Evolutionary conservation across 2,329 filamentous ascomycete genomes (phyloP).

Genomic region (Lachnellula arida): DNA sequence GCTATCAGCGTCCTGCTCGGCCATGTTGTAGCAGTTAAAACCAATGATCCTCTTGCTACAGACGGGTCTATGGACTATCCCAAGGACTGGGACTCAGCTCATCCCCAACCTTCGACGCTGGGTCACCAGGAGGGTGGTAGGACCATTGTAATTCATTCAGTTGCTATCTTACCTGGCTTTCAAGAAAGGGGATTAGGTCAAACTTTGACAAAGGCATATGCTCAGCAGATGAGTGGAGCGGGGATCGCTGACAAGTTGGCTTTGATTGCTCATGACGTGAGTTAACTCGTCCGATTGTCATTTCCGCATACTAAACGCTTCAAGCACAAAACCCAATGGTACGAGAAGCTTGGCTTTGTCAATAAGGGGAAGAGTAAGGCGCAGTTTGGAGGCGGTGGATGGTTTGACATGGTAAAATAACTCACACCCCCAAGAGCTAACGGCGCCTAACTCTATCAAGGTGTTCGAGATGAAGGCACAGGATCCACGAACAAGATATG

Average conservation of each 20-base stretch:
- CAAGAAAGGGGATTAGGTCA: conserved; percentile 71
- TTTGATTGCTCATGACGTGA: conserved; percentile 69
- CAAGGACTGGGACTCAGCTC: conserved; percentile 54
- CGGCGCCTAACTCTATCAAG: conserved; percentile 9
- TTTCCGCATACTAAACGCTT: conserved; percentile 1
- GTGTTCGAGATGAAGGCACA: conserved; percentile 27
- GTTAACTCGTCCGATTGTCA: conserved; percentile 21
- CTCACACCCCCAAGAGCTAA: not conserved
- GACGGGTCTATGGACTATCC: conserved; percentile 76
- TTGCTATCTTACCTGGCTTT: conserved; percentile 72
- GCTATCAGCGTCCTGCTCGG: conserved; percentile 62
- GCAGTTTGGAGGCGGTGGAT: conserved; percentile 72
- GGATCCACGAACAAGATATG: conserved; percentile 28
- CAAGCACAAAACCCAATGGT: conserved; percentile 66
- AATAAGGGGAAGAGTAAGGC: conserved; percentile 64
- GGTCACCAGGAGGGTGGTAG: conserved; percentile 71
- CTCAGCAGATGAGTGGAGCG: conserved; percentile 69
- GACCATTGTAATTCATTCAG: conserved; percentile 76
- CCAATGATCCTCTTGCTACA: conserved; percentile 56
- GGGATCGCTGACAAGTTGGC: conserved; percentile 68
- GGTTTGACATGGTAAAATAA: conserved; percentile 70
- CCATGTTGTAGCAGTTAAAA: conserved; percentile 73
- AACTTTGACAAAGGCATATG: conserved; percentile 69
- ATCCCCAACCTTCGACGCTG: conserved; percentile 40
- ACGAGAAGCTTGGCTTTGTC: conserved; percentile 69